Base-by-base conservation (phyloP, 2,329 filamentous ascomycete species). In the Canariomyces notabilis region DNA sequence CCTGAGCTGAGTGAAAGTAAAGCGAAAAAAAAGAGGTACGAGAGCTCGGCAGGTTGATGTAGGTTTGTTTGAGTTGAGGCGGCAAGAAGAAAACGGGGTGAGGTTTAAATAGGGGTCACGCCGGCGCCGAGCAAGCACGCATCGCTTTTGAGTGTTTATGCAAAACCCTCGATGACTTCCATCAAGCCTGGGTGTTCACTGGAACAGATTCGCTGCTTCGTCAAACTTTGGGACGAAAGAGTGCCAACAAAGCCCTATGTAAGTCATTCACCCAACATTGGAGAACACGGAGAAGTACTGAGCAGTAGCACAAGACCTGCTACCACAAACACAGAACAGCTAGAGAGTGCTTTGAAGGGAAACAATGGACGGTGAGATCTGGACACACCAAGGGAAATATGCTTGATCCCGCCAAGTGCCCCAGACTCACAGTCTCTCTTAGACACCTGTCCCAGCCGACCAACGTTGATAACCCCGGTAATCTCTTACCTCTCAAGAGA, bases 201-300 rank as follows among this genome's bases (percentile, higher is more conserved):
- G 19, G 16, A 29, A 39, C 22, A 41, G 26, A 38, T 39, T 23
- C 19, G 40, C n/a, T 9, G 11, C 29, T n/a, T 34, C 16, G 11
- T 20, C 2, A 12, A 34, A 37, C 15, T 42, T n/a, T 46, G 43
- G 31, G 43, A 46, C 42, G 43, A 36, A 46, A 49, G 33, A n/a
- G n/a, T n/a, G n/a, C n/a, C 38, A 42, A 40, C 18, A 16, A 21
- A 18, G 21, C 6, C 18, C 26, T 14, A 19, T 33, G 23, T 23
- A 36, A 43, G 42, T 37, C 38, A 46, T 31, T n/a, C n/a, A n/a
- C n/a, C n/a, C n/a, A n/a, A n/a, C n/a, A n/a, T 36, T 16, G n/a
- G 14, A 34, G 12, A 35, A 11, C 5, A 23, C 16, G 19, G 11
- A 12, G 33, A 33, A n/a, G n/a, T n/a, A n/a, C n/a, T n/a, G n/a